Evolutionary conservation across 2,329 filamentous ascomycete species (phyloP).

Genomic region (Colletotrichum orbiculare): DNA sequence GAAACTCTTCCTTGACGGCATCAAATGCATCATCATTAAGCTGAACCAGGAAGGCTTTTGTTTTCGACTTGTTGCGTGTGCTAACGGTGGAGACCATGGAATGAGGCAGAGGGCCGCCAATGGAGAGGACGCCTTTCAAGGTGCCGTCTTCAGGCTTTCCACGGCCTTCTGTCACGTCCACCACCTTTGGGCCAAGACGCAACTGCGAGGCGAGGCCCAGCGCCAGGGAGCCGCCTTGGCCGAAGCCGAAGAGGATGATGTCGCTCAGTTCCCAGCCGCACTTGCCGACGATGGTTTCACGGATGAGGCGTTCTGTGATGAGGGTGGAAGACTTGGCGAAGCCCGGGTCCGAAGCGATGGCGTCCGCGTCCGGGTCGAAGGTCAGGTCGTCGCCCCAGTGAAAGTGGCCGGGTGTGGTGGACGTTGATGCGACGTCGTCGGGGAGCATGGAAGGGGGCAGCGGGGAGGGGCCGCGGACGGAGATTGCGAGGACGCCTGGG

Average conservation of each 20-base stretch:
- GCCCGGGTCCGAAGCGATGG: constrained; percentile 71
- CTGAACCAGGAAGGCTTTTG: constrained; percentile 70
- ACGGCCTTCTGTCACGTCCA: constrained; percentile 44
- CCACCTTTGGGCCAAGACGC: constrained; percentile 46
- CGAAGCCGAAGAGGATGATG: constrained; percentile 73
- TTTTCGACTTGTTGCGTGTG: constrained; percentile 65
- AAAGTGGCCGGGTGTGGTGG: constrained; percentile 48
- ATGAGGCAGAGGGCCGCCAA: constrained; percentile 69
- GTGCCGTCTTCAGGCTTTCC: constrained; percentile 29
- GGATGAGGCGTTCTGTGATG: constrained; percentile 63
- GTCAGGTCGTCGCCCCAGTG: constrained; percentile 77
- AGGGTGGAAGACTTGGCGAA: constrained; percentile 60
- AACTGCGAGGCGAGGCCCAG: constrained; percentile 65
- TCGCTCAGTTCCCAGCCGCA: constrained; percentile 71
- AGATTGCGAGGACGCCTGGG: constrained; percentile 80
- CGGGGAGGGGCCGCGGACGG: constrained; percentile 76
- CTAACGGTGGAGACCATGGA: constrained; percentile 61
- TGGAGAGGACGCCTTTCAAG: constrained; percentile 69
- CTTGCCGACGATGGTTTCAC: constrained; percentile 60
- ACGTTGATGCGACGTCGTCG: constrained; percentile 35
- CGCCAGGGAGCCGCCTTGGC: constrained; percentile 73
- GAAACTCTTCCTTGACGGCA: constrained; percentile 74
- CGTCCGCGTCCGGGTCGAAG: constrained; percentile 61
- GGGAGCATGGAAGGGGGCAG: constrained; percentile 76
- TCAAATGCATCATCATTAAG: constrained; percentile 73